Base-by-base conservation (phyloP, 495 filamentous ascomycete genomes). In the Penicillium simplicissimum region DNA sequence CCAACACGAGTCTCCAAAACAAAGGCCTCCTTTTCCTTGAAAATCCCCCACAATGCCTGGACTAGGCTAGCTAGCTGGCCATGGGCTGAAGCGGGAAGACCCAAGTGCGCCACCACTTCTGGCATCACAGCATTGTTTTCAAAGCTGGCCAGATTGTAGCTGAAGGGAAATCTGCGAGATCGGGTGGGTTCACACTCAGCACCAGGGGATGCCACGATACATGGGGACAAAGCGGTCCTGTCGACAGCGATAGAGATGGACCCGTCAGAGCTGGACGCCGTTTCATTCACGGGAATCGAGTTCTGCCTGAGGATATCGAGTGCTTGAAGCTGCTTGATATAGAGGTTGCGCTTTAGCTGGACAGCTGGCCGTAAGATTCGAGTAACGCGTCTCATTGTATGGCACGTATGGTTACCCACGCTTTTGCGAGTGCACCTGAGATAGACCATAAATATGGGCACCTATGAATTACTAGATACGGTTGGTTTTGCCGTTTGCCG, bases 21-120 rank as follows among this genome's bases (percentile, higher is more conserved):
- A 62, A 88, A 86, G 0, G 87, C 90, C 69, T 93, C 90, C 59
- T 87, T 88, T 35, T 82, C 75, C 56, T 77, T 82, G 78, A 89
- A 94, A 1, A 92, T 78, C 21, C 77, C 68, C 62, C 82, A 76
- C 37, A 94, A 75, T 1, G 72, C 67, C 23, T 76, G 71, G n/a
- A 92, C 70, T 0, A 90, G 61, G 4, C 70, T 64, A 1, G 74
- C 72, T 6, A 90, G 67, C 8, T 80, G 71, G 25, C 68, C 68
- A 35, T 74, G 71, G 1, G 79, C 71, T 7, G 75, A 71, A 5
- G 66, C 63, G 25, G 79, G 71, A 31, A 90, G 78, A 21, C 80
- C 71, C 13, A 90, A 71, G 49, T 88, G 76, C 15, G 78, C 66
- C 15, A 81, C 74, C 28, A 85, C 77, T 7, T 72, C 72, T 14